Evolutionary conservation across 768 basidiomycete species (phyloP).

Genomic region (Baorangia bicolor): DNA sequence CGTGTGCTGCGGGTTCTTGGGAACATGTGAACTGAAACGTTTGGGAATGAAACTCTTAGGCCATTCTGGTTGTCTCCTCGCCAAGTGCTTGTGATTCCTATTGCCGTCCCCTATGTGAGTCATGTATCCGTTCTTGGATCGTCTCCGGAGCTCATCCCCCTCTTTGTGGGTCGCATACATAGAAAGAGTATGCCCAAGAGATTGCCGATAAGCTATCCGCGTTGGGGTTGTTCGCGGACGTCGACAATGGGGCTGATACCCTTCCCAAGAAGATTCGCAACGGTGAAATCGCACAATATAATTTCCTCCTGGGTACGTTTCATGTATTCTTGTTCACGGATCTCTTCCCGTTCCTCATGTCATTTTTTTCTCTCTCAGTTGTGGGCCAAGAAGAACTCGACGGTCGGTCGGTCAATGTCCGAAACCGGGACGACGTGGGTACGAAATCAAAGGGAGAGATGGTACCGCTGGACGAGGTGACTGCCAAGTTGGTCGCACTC

Average conservation of each 20-base stretch:
- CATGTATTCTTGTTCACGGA: background rate
- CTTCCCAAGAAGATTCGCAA: slow-evolving; percentile 97
- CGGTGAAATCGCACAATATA: slow-evolving; percentile 96
- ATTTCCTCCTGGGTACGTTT: slow-evolving; percentile 88
- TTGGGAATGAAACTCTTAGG: slow-evolving; percentile 46
- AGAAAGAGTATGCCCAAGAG: slow-evolving; percentile 91
- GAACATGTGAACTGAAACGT: background rate
- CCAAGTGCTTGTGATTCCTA: slow-evolving; percentile 92
- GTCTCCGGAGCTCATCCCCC: background rate
- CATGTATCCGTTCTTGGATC: background rate
- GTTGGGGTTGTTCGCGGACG: slow-evolving; percentile 83
- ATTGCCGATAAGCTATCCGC: slow-evolving; percentile 66
- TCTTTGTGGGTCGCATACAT: slow-evolving; percentile 11
- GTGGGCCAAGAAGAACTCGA: slow-evolving; percentile 94
- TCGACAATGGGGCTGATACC: slow-evolving; percentile 89
- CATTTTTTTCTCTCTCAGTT: slow-evolving; percentile 46
- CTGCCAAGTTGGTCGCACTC: slow-evolving; percentile 66
- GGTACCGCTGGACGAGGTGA: slow-evolving; percentile 66
- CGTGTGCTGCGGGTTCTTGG: background rate
- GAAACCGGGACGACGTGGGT: slow-evolving; percentile 92
- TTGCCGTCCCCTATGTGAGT: slow-evolving; percentile 85
- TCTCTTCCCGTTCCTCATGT: background rate
- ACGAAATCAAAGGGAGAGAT: slow-evolving; percentile 80
- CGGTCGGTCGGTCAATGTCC: slow-evolving; percentile 84
- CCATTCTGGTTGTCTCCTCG: slow-evolving; percentile 99